phyloP scores from a whole-genome alignment of 2,329 filamentous ascomycete species.

The Thelonectria rubi region DNA sequence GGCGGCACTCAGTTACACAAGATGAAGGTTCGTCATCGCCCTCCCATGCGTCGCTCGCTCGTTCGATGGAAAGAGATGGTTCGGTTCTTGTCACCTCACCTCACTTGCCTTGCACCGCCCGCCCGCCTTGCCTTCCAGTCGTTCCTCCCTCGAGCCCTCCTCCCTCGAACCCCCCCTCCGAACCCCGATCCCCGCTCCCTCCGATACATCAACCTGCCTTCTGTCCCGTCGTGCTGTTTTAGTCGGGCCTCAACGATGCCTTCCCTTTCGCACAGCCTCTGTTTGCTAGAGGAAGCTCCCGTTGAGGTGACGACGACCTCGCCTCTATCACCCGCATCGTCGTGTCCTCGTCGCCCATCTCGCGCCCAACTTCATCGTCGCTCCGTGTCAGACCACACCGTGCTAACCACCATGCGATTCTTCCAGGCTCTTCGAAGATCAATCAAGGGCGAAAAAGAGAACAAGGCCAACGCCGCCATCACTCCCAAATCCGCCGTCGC shows the following conservation, averaged over 20 bases:
- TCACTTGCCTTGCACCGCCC: slow-evolving; percentile 1
- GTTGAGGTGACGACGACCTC: background rate
- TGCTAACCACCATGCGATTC: slow-evolving; percentile 56
- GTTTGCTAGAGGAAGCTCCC: slow-evolving; percentile 4
- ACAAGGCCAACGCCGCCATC: slow-evolving; percentile 75
- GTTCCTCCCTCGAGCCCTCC: slow-evolving; percentile 4
- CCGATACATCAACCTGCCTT: slow-evolving; percentile 7
- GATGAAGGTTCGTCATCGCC: slow-evolving; percentile 49
- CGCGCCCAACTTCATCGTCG: slow-evolving; percentile 25
- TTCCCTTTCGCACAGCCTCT: slow-evolving; percentile 4
- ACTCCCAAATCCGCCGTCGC: slow-evolving; percentile 86
- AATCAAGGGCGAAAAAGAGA: slow-evolving; percentile 88
- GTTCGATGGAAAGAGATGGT: slow-evolving; percentile 17
- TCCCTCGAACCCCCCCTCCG: background rate
- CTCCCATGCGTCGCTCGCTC: slow-evolving; percentile 26
- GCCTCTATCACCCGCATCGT: slow-evolving; percentile 6
- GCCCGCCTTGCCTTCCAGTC: slow-evolving; percentile 16
- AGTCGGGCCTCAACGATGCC: slow-evolving; percentile 14
- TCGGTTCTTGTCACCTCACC: background rate
- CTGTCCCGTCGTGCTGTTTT: background rate
- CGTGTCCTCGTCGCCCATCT: slow-evolving; percentile 21
- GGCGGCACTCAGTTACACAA: slow-evolving; percentile 46
- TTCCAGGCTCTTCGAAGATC: slow-evolving; percentile 82
- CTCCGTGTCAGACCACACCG: slow-evolving; percentile 31
- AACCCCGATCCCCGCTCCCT: slow-evolving; percentile 14